A percentile compares a stretch with the other conserved stretches of the same genome.
Conservation (phyloP, 148 eudicot species). For the Nepenthes mirabilis region DNA sequence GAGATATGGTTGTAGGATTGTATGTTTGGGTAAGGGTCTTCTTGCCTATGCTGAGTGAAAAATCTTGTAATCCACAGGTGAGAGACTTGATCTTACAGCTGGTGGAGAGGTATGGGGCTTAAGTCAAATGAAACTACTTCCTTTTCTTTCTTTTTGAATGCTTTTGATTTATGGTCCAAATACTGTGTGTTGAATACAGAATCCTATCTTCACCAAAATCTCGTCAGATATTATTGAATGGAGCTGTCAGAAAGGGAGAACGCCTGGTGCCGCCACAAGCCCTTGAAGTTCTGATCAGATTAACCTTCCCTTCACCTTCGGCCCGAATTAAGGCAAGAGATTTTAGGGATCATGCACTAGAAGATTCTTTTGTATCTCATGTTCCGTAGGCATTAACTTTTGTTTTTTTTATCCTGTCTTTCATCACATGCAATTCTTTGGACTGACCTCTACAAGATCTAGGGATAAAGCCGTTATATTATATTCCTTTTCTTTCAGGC, state of each 20-base stretch:
- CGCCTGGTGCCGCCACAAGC: conserved; percentile 55
- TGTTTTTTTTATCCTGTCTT: background rate
- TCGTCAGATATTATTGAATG: conserved; percentile 34
- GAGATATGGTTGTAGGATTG: conserved; percentile 50
- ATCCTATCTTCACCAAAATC: conserved; percentile 45
- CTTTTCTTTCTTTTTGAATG: background rate
- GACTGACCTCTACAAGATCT: background rate
- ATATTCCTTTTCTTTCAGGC: conserved; percentile 17
- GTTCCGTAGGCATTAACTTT: background rate
- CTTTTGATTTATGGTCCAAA: conserved; percentile 1
- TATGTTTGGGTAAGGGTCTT: conserved; percentile 33
- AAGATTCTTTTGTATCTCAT: background rate
- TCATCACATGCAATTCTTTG: background rate
- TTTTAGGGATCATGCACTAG: background rate
- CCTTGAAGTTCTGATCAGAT: conserved; percentile 39
- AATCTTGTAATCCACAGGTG: conserved; percentile 37
- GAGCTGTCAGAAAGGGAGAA: conserved; percentile 58
- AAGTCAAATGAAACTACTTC: conserved; percentile 1
- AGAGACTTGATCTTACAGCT: conserved; percentile 52
- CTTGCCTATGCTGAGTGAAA: conserved; percentile 41
- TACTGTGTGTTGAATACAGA: conserved; percentile 15
- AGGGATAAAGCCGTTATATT: background rate
- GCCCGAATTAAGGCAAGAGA: conserved; percentile 37
- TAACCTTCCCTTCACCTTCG: conserved; percentile 45
- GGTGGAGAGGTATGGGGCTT: conserved; percentile 38